Evolutionary conservation across 2,329 filamentous ascomycete genomes (phyloP).

Genomic region (Fusarium oligoseptatum): DNA sequence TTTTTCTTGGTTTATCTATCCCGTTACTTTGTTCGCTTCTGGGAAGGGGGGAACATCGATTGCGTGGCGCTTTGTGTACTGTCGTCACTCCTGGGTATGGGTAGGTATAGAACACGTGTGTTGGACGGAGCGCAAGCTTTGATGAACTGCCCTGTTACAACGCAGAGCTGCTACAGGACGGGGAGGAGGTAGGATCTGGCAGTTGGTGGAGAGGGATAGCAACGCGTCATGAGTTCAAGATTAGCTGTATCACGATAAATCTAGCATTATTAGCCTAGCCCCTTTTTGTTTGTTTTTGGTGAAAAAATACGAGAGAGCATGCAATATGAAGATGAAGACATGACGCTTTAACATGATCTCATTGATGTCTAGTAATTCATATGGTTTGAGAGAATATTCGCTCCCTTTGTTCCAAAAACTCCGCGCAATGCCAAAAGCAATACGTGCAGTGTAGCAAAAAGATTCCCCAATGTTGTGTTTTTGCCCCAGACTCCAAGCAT

Average conservation of each 20-base stretch:
- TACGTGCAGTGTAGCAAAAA: neutral
- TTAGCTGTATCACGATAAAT: constrained; percentile 32
- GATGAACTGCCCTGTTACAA: constrained; percentile 39
- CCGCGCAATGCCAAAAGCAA: constrained; percentile 20
- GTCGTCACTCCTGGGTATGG: constrained; percentile 38
- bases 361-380: constrained; percentile 4
- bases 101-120: constrained; percentile 36
- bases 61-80: constrained; percentile 39
- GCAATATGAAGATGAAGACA: neutral
- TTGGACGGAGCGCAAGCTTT: constrained; percentile 42
- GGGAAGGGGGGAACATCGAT: constrained; percentile 12
- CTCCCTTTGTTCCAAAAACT: constrained; percentile 15
- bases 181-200: neutral
- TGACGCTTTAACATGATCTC: neutral
- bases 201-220: constrained; percentile 28
- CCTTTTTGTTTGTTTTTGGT: neutral
- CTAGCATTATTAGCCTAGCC: neutral
- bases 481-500: constrained; percentile 21
- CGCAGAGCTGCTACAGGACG: constrained; percentile 34
- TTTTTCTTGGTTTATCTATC: constrained; percentile 19
- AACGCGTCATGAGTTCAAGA: constrained; percentile 44
- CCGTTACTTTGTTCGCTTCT: constrained; percentile 11
- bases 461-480: neutral
- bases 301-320: neutral
- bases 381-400: neutral